Percentiles rank a stretch among this genome's conserved stretches.
phyloP scores from a whole-genome alignment of 2,329 filamentous ascomycete genomes.

The Diatrype stigma region DNA sequence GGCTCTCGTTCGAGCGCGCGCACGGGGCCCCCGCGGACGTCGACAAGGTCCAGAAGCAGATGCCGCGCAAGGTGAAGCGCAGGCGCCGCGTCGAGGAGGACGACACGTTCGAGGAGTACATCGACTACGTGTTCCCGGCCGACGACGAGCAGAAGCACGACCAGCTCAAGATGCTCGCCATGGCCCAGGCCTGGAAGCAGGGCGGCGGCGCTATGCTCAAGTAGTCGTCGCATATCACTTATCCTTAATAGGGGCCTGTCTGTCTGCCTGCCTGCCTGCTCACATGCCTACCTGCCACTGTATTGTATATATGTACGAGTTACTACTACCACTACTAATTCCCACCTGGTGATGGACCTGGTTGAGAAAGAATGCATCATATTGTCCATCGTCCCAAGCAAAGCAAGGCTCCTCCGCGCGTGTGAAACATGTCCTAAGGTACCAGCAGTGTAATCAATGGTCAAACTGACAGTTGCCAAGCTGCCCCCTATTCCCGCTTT shows the following conservation, averaged over 20 bases:
- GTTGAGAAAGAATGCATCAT: neutral
- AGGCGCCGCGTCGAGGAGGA: constrained; percentile 88
- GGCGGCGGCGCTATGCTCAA: constrained; percentile 32
- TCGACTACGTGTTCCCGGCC: constrained; percentile 95
- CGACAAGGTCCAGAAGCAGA: constrained; percentile 82
- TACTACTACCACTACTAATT: too few species aligned
- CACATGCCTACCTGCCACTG: too few species aligned
- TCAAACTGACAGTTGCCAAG: too few species aligned
- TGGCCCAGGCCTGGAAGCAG: constrained; percentile 86
- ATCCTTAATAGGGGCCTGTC: too few species aligned
- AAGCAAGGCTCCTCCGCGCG: too few species aligned
- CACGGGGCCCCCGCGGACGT: constrained; percentile 74
- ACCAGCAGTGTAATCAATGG: too few species aligned
- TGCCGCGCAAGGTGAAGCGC: constrained; percentile 92
- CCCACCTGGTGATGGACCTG: neutral
- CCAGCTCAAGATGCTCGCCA: constrained; percentile 76
- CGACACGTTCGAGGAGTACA: constrained; percentile 91
- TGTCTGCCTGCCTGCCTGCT: too few species aligned
- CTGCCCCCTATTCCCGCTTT: too few species aligned
- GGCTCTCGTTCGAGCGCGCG: constrained; percentile 85
- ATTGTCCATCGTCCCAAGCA: neutral
- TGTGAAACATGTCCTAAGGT: neutral
- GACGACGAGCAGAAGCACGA: constrained; percentile 85
- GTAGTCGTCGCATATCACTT: too few species aligned
- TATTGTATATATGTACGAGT: neutral